Base-by-base conservation (phyloP, 805 yeast genomes). In the Myxozyma nipponensis region DNA sequence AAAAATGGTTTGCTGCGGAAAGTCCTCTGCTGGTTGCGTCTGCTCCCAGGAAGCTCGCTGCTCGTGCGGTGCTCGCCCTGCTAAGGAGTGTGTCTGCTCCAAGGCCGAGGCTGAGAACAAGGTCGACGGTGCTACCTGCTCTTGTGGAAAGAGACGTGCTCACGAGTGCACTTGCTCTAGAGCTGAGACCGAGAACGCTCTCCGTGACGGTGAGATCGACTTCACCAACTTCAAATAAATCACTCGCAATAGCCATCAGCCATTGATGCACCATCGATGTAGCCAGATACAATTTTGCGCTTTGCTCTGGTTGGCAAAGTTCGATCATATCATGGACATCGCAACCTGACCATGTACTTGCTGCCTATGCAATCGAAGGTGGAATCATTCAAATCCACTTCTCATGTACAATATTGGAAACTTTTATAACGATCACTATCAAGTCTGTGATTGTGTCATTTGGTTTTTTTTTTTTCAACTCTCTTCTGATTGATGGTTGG, bases 11-110 rank as follows among this genome's bases (percentile, higher is more conserved):
- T 70, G 74, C 71, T 71, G 74, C 69, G 64, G 66, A 62, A 56
- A 62, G 49, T 65, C 75, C 51, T 69, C 75, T 62, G 59, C 72
- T 56, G 67, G 68, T 55, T 79, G 84, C 66, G 74, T 77, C 62
- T 79, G 84, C 63, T 83, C 84, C 59, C 65, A 75, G 54, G 77
- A 77, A 57, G 82, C 84, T 57, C 77, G 78, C 57, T 79, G 84
- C 69, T 79, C 84, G 22, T 79, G 84, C 66, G 82, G 82, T 18
- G 72, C 76, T 49, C 73, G 73, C 56, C 80, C 84, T 34, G 84
- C 84, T 49, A 73, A 76, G 62, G 67, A 77, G 54, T 79, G 84
- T 65, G 71, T 66, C 67, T 79, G 84, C 69, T 68, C 70, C 48
- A 73, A 72, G 63, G 77, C 84, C 41, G 58, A 73, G 22, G 65